Conservation (phyloP, 139 green algal genomes). For the Coelastrella sp. region DNA sequence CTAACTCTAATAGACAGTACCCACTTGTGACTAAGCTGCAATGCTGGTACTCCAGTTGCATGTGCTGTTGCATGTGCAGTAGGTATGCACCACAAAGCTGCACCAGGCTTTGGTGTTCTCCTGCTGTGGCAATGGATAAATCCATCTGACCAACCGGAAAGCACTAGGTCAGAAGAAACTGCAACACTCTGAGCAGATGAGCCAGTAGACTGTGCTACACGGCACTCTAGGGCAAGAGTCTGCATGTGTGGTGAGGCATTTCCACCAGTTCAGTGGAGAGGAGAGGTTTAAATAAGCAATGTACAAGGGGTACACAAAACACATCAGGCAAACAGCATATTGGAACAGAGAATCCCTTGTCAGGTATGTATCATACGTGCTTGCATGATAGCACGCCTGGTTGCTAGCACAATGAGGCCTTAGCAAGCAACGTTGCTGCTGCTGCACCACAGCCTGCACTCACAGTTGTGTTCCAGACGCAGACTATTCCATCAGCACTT, state of each 20-base stretch:
- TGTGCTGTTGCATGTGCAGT: slow-evolving; percentile 37
- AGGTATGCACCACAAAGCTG: slow-evolving; percentile 34
- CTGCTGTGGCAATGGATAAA: slow-evolving; percentile 43
- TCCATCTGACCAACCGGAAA: slow-evolving; percentile 50
- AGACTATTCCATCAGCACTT: slow-evolving; percentile 54
- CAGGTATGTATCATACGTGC: not conserved
- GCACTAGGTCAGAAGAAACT: slow-evolving; percentile 17
- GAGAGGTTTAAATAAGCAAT: no score
- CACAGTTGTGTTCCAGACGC: slow-evolving; percentile 52
- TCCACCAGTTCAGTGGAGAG: no score
- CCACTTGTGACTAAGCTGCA: slow-evolving; percentile 44
- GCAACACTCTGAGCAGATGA: slow-evolving; percentile 34
- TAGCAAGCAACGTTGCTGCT: no score
- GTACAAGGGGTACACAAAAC: no score
- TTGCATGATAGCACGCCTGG: no score
- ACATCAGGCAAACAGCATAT: no score
- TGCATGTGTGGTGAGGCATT: not conserved
- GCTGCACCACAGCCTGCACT: not conserved
- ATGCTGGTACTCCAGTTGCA: slow-evolving; percentile 18
- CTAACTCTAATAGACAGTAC: not conserved
- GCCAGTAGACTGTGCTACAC: slow-evolving; percentile 2
- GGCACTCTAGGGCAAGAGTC: slow-evolving; percentile 37
- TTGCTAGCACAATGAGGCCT: not conserved
- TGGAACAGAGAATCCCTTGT: no score
- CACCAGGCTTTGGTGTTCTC: slow-evolving; percentile 4